Evolutionary conservation across 202 grass and related monocot genomes (phyloP), one percentile per base, ranked within the genome.

Genomic region (Carex arenaria): DNA sequence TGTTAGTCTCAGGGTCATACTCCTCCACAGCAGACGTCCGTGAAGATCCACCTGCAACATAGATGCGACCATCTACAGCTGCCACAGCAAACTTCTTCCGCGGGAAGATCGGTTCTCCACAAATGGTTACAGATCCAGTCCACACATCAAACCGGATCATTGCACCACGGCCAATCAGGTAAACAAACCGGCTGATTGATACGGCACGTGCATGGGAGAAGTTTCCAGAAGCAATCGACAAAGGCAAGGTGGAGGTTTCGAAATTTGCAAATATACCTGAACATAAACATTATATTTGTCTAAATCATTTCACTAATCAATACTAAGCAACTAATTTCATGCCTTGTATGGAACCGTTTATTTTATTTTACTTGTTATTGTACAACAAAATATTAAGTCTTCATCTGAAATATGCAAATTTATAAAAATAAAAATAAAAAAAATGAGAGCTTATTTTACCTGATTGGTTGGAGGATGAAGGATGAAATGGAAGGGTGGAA

Each of bases 81-180:
- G 90, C 84, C 0, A 89, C 85, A 1, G 94, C 92, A 78, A 97
- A 97, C 81, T 93, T 92, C 79, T 91, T 94, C 4, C 90, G 88
- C 10, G 90, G 81, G 78, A 87, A 97, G 36, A 93, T 51, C 56
- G 88, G 82, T 7, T 79, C 85, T 15, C 92, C 90, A 72, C 94
- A 85, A 4, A 88, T 11, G 1, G 84, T 22, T 6, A 89, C 64
- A 2, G 84, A 87, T 43, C 90, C 90, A 13, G 92, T 97, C 82
- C 87, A 86, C 12, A 86, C 64, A 66, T 97, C 89, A 69, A 86
- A 72, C 0, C 91, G 86, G 60, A 94, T 60, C 20, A 85, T 93
- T 0, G 82, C 78, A 28, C 85, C 86, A 19, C 89, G 90, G 28
- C 94, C 92, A 31, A 94, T 52, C 76, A 97, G 71, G 89, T 87